phyloP scores from a whole-genome alignment of 306 rosid species.

The Cercis canadensis region DNA sequence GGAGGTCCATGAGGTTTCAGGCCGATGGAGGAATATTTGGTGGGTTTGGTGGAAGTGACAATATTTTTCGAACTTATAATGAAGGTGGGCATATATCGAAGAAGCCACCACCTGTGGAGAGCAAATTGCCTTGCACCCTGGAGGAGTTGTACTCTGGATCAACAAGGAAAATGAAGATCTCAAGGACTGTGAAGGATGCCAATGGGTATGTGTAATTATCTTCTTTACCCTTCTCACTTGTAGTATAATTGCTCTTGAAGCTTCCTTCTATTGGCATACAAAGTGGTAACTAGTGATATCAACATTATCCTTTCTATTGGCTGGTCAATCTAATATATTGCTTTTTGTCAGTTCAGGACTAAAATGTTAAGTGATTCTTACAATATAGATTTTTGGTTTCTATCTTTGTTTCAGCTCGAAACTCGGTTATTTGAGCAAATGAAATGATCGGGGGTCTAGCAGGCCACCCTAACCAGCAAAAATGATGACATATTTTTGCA shows the following conservation, averaged over 20 bases:
- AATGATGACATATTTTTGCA: too few species aligned
- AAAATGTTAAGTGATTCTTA: too few species aligned
- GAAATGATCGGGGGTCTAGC: too few species aligned
- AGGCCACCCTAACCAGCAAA: too few species aligned
- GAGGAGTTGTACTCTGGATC: slow-evolving; percentile 88
- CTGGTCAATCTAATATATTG: too few species aligned
- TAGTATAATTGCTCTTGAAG: not conserved
- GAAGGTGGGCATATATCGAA: slow-evolving; percentile 58
- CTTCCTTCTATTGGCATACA: not conserved
- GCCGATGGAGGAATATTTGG: slow-evolving; percentile 46
- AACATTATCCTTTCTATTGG: too few species aligned
- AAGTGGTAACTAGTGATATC: not conserved
- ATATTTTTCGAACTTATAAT: slow-evolving; percentile 55
- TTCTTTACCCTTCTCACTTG: not conserved
- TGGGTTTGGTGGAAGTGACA: slow-evolving; percentile 65
- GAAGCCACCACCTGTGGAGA: slow-evolving; percentile 86
- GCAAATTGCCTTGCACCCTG: slow-evolving; percentile 82
- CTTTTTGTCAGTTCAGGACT: too few species aligned
- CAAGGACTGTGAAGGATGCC: slow-evolving; percentile 65
- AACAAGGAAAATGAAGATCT: slow-evolving; percentile 96
- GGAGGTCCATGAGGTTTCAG: slow-evolving; percentile 68
- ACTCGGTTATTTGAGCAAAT: too few species aligned
- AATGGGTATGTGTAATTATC: slow-evolving; percentile 59
- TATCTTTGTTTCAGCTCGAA: too few species aligned
- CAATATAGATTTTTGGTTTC: too few species aligned